These are phyloP conservation scores for Periconia sp. DNA, from an alignment of 2,329 filamentous ascomycete species.

Conservation along the genomic window DNA sequence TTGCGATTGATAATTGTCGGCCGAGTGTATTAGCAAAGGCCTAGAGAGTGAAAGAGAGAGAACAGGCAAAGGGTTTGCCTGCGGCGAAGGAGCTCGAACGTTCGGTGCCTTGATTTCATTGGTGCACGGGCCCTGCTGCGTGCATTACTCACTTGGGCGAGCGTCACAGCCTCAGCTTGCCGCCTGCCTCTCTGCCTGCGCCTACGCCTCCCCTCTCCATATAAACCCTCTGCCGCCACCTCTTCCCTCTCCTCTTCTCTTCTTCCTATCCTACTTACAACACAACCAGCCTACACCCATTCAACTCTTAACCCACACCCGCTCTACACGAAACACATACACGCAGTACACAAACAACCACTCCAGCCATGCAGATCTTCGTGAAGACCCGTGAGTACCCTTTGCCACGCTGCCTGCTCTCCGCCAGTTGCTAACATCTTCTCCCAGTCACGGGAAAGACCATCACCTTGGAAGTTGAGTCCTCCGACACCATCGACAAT, in stretches of 20 bases:
- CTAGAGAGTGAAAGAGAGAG: too few relatives aligned
- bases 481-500: slow-evolving; percentile 89
- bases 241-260: slow-evolving; percentile 12
- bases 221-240: slow-evolving; percentile 29
- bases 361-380: slow-evolving; percentile 87
- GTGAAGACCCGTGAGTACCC: slow-evolving; percentile 84
- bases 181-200: slow-evolving; percentile 15
- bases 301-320: neutral
- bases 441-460: slow-evolving; percentile 65
- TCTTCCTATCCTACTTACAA: slow-evolving; percentile 18
- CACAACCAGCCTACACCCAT: neutral
- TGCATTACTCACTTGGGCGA: slow-evolving; percentile 30
- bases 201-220: slow-evolving; percentile 18
- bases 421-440: slow-evolving; percentile 37
- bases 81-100: slow-evolving; percentile 36
- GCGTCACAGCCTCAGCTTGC: slow-evolving; percentile 39
- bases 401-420: slow-evolving; percentile 23
- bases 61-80: slow-evolving; percentile 4
- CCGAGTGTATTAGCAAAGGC: too few relatives aligned
- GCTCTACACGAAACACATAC: neutral
- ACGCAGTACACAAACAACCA: neutral
- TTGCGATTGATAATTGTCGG: too few relatives aligned
- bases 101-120: slow-evolving; percentile 32
- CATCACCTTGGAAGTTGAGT: slow-evolving; percentile 68
- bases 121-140: slow-evolving; percentile 34